Base-by-base conservation (phyloP, 2,329 filamentous ascomycete genomes). In the Colletotrichum ledebouriae region DNA sequence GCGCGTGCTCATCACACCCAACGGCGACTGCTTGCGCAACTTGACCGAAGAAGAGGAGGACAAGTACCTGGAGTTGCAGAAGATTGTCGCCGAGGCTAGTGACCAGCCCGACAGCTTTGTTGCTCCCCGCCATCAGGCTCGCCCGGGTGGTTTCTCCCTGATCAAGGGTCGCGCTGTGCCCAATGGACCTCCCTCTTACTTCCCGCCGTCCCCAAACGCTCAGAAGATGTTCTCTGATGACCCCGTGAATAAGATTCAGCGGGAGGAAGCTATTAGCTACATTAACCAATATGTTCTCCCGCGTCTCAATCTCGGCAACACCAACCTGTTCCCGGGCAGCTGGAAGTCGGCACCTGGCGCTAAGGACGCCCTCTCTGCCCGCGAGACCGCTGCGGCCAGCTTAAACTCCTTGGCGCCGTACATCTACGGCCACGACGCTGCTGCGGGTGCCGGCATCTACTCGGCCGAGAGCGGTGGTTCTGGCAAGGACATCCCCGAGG, bases 11-110 rank as follows among this genome's bases (percentile, higher is more conserved):
- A 87, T 94, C 59, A 94, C 92, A 0, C 91, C 92, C 0, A 89
- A 91, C 70, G 92, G 92, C 11, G 90, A 93, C 70, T 92, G 91
- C 75, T 83, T 95, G n/a, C 89, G 90, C 71, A 90, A 92, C 66
- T 79, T 96, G 61, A 89, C 85, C 1, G 80, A 85, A 4, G 87
- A 90, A 47, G 89, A 94, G 70, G 92, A 94, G 75, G 83, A 90
- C 39, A 85, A 86, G 4, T 94, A 92, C 72, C 81, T 95, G 11
- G 84, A 88, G 58, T 84, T 95, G 5, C 93, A 95, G 77, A 81
- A 84, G 55, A 80, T 80, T 6, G 80, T 93, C 50, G 84, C 85
- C 2, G 75, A 77, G 9, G 80, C 81, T 42, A 83, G 84, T 13
- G 79, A 82, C 53, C 83, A 83, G 59, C 87, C 88, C 0, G 85